A percentile compares a stretch with the other conserved stretches of the same genome.
Evolutionary conservation across 371 early-diverging fungal species (phyloP).

Genomic region (Mucor mucedo): DNA sequence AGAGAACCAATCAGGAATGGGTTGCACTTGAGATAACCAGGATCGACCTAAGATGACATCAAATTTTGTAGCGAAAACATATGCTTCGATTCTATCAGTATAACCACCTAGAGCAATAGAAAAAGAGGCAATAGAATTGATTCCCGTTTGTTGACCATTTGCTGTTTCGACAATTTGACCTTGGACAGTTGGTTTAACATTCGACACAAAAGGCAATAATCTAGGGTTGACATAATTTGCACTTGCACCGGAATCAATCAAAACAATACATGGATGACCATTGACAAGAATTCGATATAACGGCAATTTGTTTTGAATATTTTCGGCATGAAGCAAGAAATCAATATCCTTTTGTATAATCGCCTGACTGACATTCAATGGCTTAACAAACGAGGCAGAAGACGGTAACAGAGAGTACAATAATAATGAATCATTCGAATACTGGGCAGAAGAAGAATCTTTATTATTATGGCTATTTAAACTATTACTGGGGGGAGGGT

Average conservation of each 20-base stretch:
- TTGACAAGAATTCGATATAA: background rate
- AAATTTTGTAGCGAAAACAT: too few species aligned
- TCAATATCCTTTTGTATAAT: background rate
- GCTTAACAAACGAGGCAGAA: background rate
- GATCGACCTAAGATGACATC: too few species aligned
- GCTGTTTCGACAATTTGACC: conserved; percentile 9
- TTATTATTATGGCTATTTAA: too few species aligned
- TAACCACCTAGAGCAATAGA: background rate
- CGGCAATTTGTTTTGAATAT: background rate
- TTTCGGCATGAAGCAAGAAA: background rate
- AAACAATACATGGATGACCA: background rate
- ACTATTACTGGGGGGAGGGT: too few species aligned
- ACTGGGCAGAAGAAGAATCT: too few species aligned
- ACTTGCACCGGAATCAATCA: conserved; percentile 6
- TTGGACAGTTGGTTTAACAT: background rate
- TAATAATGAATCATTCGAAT: too few species aligned
- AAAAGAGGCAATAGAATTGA: background rate
- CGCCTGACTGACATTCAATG: background rate
- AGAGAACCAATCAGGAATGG: too few species aligned
- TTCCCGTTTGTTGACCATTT: conserved; percentile 8
- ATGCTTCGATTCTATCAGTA: too few species aligned
- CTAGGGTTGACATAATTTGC: conserved; percentile 3
- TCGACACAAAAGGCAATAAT: background rate
- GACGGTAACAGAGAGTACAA: background rate
- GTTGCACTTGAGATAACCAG: too few species aligned